A percentile compares a stretch with the other conserved stretches of the same genome.
Conservation (phyloP, 805 yeast species). For the Lipomyces lipofer region DNA sequence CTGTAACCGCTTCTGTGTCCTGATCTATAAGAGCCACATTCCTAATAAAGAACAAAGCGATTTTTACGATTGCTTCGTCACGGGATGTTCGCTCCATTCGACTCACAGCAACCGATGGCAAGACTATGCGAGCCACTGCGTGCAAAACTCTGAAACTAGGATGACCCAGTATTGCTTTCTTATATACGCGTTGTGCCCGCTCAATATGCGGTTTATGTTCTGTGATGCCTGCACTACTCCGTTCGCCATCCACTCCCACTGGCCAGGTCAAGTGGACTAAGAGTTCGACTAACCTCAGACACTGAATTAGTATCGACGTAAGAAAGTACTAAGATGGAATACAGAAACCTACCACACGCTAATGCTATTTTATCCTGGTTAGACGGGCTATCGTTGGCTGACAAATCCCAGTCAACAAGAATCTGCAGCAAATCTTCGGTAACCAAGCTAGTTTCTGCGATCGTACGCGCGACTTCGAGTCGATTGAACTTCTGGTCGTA, state of each 20-base stretch:
- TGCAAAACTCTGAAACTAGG: conserved; percentile 62
- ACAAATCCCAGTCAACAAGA: conserved; percentile 66
- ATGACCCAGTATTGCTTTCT: conserved; percentile 60
- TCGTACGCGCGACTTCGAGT: conserved; percentile 84
- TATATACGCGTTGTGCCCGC: conserved; percentile 69
- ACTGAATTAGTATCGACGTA: background rate
- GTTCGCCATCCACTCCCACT: conserved; percentile 56
- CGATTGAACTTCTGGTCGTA: conserved; percentile 73
- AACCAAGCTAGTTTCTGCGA: conserved; percentile 76
- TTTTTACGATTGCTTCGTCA: conserved; percentile 70
- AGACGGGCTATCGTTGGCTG: conserved; percentile 32
- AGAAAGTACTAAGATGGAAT: background rate
- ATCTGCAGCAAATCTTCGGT: conserved; percentile 72
- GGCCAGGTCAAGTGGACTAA: conserved; percentile 89
- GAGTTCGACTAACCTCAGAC: conserved; percentile 55
- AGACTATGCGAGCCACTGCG: conserved; percentile 67
- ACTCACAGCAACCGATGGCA: conserved; percentile 57
- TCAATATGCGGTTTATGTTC: conserved; percentile 59
- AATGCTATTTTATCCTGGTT: conserved; percentile 61
- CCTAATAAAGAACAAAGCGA: conserved; percentile 72
- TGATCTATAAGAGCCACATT: conserved; percentile 81
- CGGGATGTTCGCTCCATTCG: conserved; percentile 61
- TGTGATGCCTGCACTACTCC: conserved; percentile 59
- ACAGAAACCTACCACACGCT: conserved; percentile 46
- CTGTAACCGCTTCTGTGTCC: conserved; percentile 58